Conservation (phyloP, 2,329 filamentous ascomycete genomes). For the Pseudophaeomoniella oleicola region DNA sequence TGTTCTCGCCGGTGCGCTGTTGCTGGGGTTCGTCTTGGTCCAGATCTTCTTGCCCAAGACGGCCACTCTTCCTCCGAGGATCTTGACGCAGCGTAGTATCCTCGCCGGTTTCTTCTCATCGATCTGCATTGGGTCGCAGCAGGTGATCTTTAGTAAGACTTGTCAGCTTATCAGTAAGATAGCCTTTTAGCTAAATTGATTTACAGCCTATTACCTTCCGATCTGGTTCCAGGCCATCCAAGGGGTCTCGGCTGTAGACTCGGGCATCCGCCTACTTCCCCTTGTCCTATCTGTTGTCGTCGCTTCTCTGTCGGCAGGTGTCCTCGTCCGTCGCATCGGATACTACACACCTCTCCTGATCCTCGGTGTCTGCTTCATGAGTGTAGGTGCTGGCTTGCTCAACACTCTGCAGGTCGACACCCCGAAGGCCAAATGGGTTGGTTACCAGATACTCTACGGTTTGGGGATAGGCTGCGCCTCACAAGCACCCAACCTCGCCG, state of each 20-base stretch:
- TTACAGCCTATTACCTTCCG: constrained; percentile 12
- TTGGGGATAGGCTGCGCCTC: constrained; percentile 16
- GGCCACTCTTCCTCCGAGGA: constrained; percentile 10
- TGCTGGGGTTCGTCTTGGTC: constrained; percentile 4
- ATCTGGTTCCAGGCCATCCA: constrained; percentile 18
- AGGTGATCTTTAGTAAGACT: constrained; percentile 1
- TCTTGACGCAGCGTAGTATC: constrained; percentile 7
- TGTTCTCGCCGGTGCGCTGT: constrained; percentile 4
- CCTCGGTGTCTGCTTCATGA: constrained; percentile 12
- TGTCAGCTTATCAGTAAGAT: not conserved
- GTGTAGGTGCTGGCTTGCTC: constrained; percentile 16
- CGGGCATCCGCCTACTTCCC: constrained; percentile 7
- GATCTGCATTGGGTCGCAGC: constrained; percentile 3
- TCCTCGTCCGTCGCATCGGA: constrained; percentile 13
- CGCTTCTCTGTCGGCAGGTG: constrained; percentile 8
- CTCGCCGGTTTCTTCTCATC: constrained; percentile 2
- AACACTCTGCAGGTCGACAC: constrained; percentile 20
- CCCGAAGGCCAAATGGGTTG: constrained; percentile 16
- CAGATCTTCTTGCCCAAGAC: constrained; percentile 11
- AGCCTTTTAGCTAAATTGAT: constrained; percentile 6
- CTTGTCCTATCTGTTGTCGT: constrained; percentile 7
- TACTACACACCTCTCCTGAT: constrained; percentile 22
- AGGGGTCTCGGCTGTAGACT: constrained; percentile 10
- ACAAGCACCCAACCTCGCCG: constrained; percentile 13
- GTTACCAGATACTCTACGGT: constrained; percentile 18